Base-by-base conservation (phyloP, 2,329 filamentous ascomycete species). In the Zasmidium angulare region DNA sequence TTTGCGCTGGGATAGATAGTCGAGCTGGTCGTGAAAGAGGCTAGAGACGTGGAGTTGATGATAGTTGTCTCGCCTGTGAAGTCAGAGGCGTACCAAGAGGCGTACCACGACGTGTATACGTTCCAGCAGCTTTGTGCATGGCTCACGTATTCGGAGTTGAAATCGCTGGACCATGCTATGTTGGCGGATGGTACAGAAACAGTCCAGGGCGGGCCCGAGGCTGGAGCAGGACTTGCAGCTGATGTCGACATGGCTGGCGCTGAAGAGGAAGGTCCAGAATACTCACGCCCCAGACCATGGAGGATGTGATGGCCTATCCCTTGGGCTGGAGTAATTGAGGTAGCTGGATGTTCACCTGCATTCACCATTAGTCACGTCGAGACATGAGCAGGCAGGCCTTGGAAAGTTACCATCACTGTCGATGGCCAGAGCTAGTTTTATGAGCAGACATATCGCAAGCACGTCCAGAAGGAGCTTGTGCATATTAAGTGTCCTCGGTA, bases 51-150 rank as follows among this genome's bases (percentile, higher is more conserved):
- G 10, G 46, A 50, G 46, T 54, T 40, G 14, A 24, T 23, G 19
- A 23, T 22, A 12, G 19, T 50, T 24, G 48, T 51, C n/a, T 20
- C 10, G 12, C 50, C 26, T 11, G 46, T 19, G 20, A 51, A 36
- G n/a, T 46, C 51, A 9, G 19, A 29, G 10, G 31, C 31, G 40
- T 50, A 59, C n/a, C 26, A 59, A 3, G 51, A 48, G 12, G 50
- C 46, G 21, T 53, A 50, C 51, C 56, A 59, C 19, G 50, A 52
- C 6, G 51, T 59, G n/a, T 54, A 59, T 19, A 50, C 56, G 22
- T 22, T 49, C 56, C 56, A 59, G 51, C 56, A 59, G 29, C 56
- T 59, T 9, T 48, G 40, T 14, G 56, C 56, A 21, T 59, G 56
- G 43, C 22, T 46, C 22, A 50, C 23, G 46, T 59, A 55, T 21